Conservation (phyloP, 2,329 filamentous ascomycete genomes). For the Byssochlamys sp. region DNA sequence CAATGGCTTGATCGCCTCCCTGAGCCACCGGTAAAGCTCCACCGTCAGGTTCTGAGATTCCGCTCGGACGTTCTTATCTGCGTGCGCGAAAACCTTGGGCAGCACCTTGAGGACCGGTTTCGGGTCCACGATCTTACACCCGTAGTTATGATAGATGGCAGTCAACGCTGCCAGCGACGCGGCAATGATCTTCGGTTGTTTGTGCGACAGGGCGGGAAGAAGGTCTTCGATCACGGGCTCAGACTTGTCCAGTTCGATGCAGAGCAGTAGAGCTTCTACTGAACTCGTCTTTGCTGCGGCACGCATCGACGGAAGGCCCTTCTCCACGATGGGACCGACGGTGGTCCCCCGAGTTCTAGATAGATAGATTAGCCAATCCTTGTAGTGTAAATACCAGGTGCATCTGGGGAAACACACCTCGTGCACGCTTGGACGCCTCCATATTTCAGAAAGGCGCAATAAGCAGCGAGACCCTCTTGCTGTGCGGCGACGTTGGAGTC, state of each 20-base stretch:
- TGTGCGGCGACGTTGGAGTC: slow-evolving; percentile 97
- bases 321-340: slow-evolving; percentile 74
- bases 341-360: slow-evolving; percentile 62
- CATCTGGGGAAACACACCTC: slow-evolving; percentile 39
- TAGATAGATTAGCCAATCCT: slow-evolving; percentile 2
- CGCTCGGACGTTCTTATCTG: slow-evolving; percentile 94
- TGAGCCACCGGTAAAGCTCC: slow-evolving; percentile 92
- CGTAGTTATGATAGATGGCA: slow-evolving; percentile 82
- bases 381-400: background rate
- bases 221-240: slow-evolving; percentile 84
- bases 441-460: slow-evolving; percentile 87
- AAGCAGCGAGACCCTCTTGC: slow-evolving; percentile 76
- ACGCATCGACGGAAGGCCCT: slow-evolving; percentile 77
- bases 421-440: slow-evolving; percentile 69
- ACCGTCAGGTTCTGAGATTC: slow-evolving; percentile 86
- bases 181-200: slow-evolving; percentile 80
- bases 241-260: slow-evolving; percentile 79
- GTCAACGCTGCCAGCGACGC: slow-evolving; percentile 67
- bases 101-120: slow-evolving; percentile 81
- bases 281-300: slow-evolving; percentile 80
- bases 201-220: slow-evolving; percentile 70
- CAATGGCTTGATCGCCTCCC: slow-evolving; percentile 94
- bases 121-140: slow-evolving; percentile 86
- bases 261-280: slow-evolving; percentile 74
- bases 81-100: slow-evolving; percentile 86